These are phyloP conservation scores for Sphagnum magellanicum DNA, from an alignment of 228 moss, liverwort and hornwort genomes.

Conservation along the genomic window DNA sequence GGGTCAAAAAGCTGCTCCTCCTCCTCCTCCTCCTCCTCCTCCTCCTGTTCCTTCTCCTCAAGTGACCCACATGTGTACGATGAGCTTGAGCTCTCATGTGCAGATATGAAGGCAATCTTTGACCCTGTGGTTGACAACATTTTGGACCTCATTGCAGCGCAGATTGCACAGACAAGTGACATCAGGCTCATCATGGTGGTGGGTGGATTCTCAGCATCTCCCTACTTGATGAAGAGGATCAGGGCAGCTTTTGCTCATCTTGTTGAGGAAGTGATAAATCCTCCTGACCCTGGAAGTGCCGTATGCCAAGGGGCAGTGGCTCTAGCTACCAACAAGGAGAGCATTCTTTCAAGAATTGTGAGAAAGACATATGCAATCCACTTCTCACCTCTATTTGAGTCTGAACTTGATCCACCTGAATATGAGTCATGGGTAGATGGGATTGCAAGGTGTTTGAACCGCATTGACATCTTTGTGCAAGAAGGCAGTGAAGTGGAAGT, in stretches of 20 bases:
- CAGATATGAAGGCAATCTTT: conserved; percentile 17
- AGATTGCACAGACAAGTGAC: not conserved
- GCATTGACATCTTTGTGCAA: conserved; percentile 8
- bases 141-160: not conserved
- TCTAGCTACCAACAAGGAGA: conserved; percentile 14
- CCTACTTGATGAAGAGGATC: conserved; percentile 25
- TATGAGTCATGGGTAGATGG: conserved; percentile 2
- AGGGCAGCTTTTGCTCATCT: conserved; percentile 13
- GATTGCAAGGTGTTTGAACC: accelerated
- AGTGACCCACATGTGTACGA: conserved; percentile 4
- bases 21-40: too few relatives aligned
- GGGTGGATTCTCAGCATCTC: conserved; percentile 12
- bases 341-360: conserved; percentile 29
- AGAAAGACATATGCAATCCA: conserved; percentile 52
- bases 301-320: conserved; percentile 48
- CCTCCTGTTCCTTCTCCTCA: too few relatives aligned
- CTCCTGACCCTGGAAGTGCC: conserved; percentile 37
- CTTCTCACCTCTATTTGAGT: conserved; percentile 6
- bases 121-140: conserved; percentile 1
- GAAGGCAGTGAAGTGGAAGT: conserved; percentile 9
- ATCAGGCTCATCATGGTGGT: conserved; percentile 17
- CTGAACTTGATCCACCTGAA: not conserved
- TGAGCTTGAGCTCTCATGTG: conserved; percentile 22
- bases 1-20: too few relatives aligned
- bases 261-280: conserved; percentile 29